phyloP scores from a whole-genome alignment of 73 alveolate species.

The Paramecium sonneborni region DNA sequence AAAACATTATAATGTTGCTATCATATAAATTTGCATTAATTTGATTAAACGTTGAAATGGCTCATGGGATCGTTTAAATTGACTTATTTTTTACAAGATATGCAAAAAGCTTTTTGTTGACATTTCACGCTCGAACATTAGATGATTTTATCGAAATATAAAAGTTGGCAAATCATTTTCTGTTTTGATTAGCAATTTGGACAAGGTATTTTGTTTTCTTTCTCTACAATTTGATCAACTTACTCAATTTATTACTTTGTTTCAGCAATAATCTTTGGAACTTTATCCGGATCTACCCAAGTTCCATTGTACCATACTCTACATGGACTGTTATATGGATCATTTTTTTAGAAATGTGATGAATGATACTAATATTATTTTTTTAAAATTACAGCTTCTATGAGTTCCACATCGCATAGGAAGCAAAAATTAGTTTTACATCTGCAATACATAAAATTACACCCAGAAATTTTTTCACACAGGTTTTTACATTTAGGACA shows the following conservation, averaged over 20 bases:
- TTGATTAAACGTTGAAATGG: neutral
- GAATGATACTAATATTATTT: neutral
- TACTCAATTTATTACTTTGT: neutral
- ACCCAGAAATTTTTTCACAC: slow-evolving; percentile 23
- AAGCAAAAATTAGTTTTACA: neutral
- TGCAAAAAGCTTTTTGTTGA: neutral
- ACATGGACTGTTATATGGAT: slow-evolving; percentile 6
- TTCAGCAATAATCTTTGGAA: neutral
- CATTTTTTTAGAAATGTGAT: slow-evolving; percentile 5
- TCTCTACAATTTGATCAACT: neutral
- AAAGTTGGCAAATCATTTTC: neutral
- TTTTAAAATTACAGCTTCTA: neutral
- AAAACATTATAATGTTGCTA: no score
- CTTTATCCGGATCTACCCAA: slow-evolving; percentile 40
- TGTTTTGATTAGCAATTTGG: neutral
- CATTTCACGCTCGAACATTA: neutral
- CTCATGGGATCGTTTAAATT: neutral
- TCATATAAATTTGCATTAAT: neutral
- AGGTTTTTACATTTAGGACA: neutral
- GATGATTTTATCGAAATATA: neutral
- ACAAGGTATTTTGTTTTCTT: neutral
- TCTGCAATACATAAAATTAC: slow-evolving; percentile 28
- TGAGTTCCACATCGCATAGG: neutral
- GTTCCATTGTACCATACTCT: slow-evolving; percentile 8
- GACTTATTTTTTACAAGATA: neutral